Evolutionary conservation across 2,329 filamentous ascomycete species (phyloP).

Genomic region (Tolypocladium sp.): DNA sequence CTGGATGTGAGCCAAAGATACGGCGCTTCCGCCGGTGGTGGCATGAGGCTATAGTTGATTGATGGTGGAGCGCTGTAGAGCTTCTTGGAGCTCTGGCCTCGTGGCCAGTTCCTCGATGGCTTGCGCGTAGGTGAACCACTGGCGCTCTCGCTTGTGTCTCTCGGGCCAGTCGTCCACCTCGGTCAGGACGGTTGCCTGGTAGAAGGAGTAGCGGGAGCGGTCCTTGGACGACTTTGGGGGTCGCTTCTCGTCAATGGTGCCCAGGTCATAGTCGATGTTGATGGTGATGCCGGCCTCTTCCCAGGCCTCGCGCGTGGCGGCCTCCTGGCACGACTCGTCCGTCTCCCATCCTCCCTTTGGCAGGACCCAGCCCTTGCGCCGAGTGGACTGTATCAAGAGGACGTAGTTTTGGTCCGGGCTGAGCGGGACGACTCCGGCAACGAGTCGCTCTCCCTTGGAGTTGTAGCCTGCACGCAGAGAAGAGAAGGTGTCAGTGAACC

Average conservation of each 20-base stretch:
- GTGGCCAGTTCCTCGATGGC: constrained; percentile 69
- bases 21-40: background rate
- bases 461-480: constrained; percentile 64
- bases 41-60: constrained; percentile 26
- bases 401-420: constrained; percentile 81
- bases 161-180: constrained; percentile 90
- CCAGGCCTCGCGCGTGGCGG: constrained; percentile 89
- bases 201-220: constrained; percentile 64
- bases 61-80: constrained; percentile 72
- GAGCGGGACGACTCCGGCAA: constrained; percentile 88
- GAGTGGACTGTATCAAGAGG: constrained; percentile 85
- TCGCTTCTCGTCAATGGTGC: constrained; percentile 75
- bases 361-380: constrained; percentile 88
- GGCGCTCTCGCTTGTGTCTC: constrained; percentile 78
- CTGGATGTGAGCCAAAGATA: background rate
- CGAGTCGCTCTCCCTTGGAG: constrained; percentile 82
- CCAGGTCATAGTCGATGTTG: constrained; percentile 75
- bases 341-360: constrained; percentile 97
- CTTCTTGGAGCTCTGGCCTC: constrained; percentile 81
- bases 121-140: constrained; percentile 81
- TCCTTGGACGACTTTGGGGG: constrained; percentile 65
- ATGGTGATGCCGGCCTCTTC: constrained; percentile 92
- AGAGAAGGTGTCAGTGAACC: constrained; percentile 8
- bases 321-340: constrained; percentile 79
- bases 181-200: constrained; percentile 77